phyloP scores from a whole-genome alignment of 208 protist genomes.

The Borovskyia barvae region DNA sequence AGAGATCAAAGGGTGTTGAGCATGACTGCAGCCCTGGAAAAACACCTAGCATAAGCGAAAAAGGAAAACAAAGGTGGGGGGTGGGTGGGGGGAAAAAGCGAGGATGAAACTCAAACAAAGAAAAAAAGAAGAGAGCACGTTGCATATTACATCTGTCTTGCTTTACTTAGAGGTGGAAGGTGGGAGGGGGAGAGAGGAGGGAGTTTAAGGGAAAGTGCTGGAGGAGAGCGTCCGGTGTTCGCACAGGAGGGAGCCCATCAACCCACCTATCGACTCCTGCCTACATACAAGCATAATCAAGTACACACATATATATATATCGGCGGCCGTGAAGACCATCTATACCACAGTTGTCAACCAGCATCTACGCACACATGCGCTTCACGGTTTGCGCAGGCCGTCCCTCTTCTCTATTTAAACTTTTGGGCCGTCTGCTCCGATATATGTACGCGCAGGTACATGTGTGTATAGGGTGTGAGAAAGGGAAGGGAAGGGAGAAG shows the following conservation, averaged over 20 bases:
- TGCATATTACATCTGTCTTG: not conserved
- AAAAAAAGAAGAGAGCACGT: not conserved
- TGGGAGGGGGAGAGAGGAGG: not conserved
- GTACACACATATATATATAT: not conserved
- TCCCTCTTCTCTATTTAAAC: too few species aligned
- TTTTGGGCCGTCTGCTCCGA: too few species aligned
- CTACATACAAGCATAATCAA: too few species aligned
- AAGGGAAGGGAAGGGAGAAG: not conserved
- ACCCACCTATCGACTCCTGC: too few species aligned
- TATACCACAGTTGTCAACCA: too few species aligned
- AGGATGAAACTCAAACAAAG: not conserved
- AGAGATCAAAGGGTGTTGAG: not conserved
- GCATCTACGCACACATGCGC: too few species aligned
- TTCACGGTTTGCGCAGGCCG: too few species aligned
- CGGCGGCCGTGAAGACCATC: too few species aligned
- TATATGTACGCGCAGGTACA: not conserved
- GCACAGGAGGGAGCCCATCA: too few species aligned
- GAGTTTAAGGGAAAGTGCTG: too few species aligned
- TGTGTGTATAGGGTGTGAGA: not conserved
- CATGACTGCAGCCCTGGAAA: not conserved
- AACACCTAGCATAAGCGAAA: not conserved
- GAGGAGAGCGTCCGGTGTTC: too few species aligned
- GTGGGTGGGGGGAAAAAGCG: not conserved
- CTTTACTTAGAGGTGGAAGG: slow-evolving; percentile 7
- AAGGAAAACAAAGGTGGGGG: not conserved